phyloP scores from a whole-genome alignment of 2,329 filamentous ascomycete genomes.

The Arthrinium puccinioides region DNA sequence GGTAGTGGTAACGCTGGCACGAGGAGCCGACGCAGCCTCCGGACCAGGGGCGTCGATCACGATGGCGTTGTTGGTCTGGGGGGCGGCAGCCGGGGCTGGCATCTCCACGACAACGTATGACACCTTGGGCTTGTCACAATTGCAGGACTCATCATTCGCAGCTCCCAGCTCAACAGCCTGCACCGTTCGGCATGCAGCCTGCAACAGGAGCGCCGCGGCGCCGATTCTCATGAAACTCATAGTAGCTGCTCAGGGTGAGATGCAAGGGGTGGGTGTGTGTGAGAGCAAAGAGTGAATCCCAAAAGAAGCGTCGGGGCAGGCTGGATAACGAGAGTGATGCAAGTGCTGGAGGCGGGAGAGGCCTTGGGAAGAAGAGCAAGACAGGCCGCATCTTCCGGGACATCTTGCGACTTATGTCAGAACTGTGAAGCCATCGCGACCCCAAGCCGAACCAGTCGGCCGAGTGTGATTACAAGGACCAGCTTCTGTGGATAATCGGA shows the following conservation, averaged over 20 bases:
- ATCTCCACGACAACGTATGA: background rate
- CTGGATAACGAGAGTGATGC: too few species aligned
- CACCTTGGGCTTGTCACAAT: background rate
- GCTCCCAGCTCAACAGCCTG: background rate
- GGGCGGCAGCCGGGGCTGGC: background rate
- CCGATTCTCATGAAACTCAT: conserved; percentile 1
- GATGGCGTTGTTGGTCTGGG: background rate
- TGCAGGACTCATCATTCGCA: background rate
- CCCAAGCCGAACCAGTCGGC: too few species aligned
- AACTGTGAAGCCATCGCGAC: too few species aligned
- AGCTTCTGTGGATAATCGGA: too few species aligned
- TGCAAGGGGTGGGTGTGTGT: background rate
- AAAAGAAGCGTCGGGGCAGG: too few species aligned
- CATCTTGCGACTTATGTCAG: too few species aligned
- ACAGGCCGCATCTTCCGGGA: too few species aligned
- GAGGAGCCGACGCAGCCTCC: background rate
- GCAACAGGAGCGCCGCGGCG: background rate
- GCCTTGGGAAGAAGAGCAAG: too few species aligned
- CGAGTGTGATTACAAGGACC: too few species aligned
- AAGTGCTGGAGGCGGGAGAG: too few species aligned
- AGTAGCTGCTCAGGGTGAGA: too few species aligned
- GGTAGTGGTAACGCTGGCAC: background rate
- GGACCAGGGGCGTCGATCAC: background rate
- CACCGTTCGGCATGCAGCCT: background rate
- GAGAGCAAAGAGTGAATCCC: too few species aligned